Conservation (phyloP, 2,329 filamentous ascomycete species). For the Penicillium concentricum region DNA sequence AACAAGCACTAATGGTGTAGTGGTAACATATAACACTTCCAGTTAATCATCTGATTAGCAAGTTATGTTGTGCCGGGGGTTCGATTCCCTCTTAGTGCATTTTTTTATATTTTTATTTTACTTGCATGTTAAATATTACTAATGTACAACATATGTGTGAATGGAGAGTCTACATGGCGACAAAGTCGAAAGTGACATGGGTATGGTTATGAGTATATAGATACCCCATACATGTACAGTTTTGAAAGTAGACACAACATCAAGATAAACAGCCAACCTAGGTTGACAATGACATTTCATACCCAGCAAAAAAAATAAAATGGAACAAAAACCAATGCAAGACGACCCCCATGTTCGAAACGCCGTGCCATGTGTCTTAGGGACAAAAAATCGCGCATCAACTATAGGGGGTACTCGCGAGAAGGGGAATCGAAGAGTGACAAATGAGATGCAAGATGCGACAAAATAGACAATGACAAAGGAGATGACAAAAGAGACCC, state of each 20-base stretch:
- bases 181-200: too few species aligned
- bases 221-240: neutral
- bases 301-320: neutral
- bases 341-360: constrained; percentile 15
- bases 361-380: constrained; percentile 19
- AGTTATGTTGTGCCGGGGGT: constrained; percentile 8
- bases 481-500: constrained; percentile 4
- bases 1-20: constrained; percentile 7
- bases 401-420: constrained; percentile 25
- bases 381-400: constrained; percentile 15
- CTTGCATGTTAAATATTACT: neutral
- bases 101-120: neutral
- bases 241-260: neutral
- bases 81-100: constrained; percentile 9
- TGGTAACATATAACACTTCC: constrained; percentile 10
- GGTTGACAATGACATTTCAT: neutral
- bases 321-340: constrained; percentile 8
- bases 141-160: too few species aligned
- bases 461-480: neutral
- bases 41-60: neutral
- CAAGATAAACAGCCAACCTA: neutral
- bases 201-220: neutral
- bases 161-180: too few species aligned
- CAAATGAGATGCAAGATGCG: neutral
- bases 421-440: constrained; percentile 11